phyloP scores from a whole-genome alignment of 805 yeast species.

The Isabelozyma rhagii region DNA sequence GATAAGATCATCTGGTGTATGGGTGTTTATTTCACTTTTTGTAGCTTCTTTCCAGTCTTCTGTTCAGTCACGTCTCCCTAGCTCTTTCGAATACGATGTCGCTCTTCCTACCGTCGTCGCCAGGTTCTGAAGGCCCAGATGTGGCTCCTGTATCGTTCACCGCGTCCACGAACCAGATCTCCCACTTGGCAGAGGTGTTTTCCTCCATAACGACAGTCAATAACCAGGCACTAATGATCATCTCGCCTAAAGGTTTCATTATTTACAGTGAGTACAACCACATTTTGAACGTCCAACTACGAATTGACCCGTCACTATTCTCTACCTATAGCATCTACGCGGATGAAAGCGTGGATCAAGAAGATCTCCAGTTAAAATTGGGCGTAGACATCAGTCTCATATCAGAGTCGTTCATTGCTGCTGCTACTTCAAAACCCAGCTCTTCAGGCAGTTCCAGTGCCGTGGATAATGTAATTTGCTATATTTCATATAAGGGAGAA shows the following conservation, averaged over 20 bases:
- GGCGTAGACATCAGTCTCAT: slow-evolving; percentile 37
- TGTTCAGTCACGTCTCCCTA: neutral
- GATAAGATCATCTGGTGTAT: neutral
- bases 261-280: slow-evolving; percentile 36
- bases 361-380: slow-evolving; percentile 12
- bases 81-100: neutral
- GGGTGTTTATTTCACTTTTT: neutral
- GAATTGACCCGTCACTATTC: slow-evolving; percentile 37
- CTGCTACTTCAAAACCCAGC: slow-evolving; percentile 14
- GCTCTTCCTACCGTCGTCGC: neutral
- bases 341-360: slow-evolving; percentile 1
- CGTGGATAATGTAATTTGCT: slow-evolving; percentile 23
- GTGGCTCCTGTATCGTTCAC: slow-evolving; percentile 15
- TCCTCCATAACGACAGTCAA: slow-evolving; percentile 27
- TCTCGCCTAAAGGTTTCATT: slow-evolving; percentile 29
- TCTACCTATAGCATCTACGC: slow-evolving; percentile 20
- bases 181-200: slow-evolving; percentile 37
- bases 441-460: neutral
- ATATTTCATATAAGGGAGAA: slow-evolving; percentile 34
- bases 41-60: neutral
- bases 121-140: neutral
- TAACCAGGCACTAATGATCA: slow-evolving; percentile 32
- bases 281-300: slow-evolving; percentile 29
- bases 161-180: slow-evolving; percentile 35
- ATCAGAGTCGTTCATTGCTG: slow-evolving; percentile 33